These are phyloP conservation scores for Peniophora sp. DNA, from an alignment of 1,284 basidiomycete species.

Conservation along the genomic window DNA sequence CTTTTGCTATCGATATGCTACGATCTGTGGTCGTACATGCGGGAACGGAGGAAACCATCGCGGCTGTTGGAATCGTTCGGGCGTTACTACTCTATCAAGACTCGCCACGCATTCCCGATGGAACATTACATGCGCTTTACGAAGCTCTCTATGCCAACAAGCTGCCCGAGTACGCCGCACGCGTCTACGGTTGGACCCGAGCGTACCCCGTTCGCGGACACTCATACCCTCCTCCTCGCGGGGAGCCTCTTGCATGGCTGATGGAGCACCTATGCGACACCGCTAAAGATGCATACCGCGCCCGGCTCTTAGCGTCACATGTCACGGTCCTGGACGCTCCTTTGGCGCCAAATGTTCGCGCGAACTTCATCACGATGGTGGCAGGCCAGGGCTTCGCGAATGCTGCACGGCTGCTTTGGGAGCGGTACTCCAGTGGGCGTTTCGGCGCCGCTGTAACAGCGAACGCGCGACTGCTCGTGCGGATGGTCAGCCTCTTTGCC, in stretches of 20 bases:
- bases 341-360: constrained; percentile 35
- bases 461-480: constrained; percentile 39
- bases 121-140: constrained; percentile 21
- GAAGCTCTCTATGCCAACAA: constrained; percentile 10
- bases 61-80: constrained; percentile 7
- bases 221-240: constrained; percentile 42
- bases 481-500: constrained; percentile 47
- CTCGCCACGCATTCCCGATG: constrained; percentile 9
- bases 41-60: constrained; percentile 9
- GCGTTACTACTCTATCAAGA: constrained; percentile 9
- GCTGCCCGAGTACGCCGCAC: constrained; percentile 10
- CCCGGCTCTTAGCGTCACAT: constrained; percentile 38
- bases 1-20: constrained; percentile 9
- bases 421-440: constrained; percentile 36
- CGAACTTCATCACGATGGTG: constrained; percentile 35
- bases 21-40: constrained; percentile 12
- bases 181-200: constrained; percentile 27
- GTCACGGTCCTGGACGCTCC: constrained; percentile 30
- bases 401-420: constrained; percentile 47
- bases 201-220: constrained; percentile 21
- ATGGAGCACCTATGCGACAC: constrained; percentile 32
- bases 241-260: constrained; percentile 38
- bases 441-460: constrained; percentile 36
- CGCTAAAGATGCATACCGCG: constrained; percentile 30
- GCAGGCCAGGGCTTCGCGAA: constrained; percentile 40